Conservation (phyloP, 208 protist species). For the Crithidia expoeki region DNA sequence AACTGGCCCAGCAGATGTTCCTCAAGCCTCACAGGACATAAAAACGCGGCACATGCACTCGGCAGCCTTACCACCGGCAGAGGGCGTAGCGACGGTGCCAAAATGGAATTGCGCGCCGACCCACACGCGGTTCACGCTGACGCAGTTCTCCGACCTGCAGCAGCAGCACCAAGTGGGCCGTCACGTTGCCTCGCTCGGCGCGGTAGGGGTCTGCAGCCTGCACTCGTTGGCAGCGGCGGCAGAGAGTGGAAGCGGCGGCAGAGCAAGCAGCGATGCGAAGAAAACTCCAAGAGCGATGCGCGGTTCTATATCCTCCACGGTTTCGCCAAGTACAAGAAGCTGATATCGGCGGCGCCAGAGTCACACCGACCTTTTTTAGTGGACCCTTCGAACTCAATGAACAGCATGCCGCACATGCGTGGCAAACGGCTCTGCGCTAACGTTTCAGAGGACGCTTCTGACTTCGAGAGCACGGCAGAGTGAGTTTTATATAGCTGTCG, state of each 20-base stretch:
- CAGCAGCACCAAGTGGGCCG: slow-evolving; percentile 8
- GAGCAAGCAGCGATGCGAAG: not conserved
- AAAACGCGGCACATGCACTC: not conserved
- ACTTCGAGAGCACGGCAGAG: not conserved
- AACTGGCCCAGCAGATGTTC: not conserved
- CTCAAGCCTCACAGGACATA: not conserved
- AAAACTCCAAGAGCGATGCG: not conserved
- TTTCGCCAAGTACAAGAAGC: not conserved
- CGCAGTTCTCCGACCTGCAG: slow-evolving; percentile 1
- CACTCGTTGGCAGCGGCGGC: not conserved
- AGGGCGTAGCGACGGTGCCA: slow-evolving; percentile 1
- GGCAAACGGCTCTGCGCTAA: not conserved
- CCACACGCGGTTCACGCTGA: not conserved
- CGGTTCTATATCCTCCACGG: not conserved
- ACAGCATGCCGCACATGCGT: not conserved
- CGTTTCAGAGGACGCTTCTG: not conserved
- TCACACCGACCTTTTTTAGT: not conserved
- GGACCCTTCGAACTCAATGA: not conserved
- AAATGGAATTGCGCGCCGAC: slow-evolving; percentile 3
- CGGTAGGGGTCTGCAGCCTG: not conserved
- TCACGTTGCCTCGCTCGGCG: not conserved
- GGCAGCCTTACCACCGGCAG: not conserved
- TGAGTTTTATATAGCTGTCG: too few species aligned
- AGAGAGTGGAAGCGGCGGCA: not conserved
- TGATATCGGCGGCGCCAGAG: not conserved